Conservation (phyloP, 371 early-diverging fungal species). For the Rhizomucor miehei region DNA sequence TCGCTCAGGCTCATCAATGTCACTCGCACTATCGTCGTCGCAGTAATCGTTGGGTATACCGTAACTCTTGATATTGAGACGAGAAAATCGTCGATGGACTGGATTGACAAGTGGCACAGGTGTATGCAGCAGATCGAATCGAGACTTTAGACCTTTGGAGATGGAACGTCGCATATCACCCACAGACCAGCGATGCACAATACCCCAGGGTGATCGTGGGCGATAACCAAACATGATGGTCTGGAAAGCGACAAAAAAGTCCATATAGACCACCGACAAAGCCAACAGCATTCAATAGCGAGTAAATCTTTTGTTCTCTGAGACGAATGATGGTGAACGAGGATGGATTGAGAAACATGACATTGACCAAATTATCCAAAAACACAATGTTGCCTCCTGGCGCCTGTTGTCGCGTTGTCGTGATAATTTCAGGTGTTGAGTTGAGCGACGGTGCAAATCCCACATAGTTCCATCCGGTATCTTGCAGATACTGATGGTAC, state of each 20-base stretch:
- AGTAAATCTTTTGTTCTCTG: slow-evolving; percentile 22
- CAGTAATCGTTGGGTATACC: neutral
- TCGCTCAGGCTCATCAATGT: slow-evolving; percentile 1
- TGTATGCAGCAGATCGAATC: slow-evolving; percentile 16
- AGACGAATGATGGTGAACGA: slow-evolving; percentile 3
- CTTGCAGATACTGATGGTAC: slow-evolving; percentile 14
- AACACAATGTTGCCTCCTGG: neutral
- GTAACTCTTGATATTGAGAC: slow-evolving; percentile 1
- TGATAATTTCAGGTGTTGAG: slow-evolving; percentile 14
- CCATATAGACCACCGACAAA: slow-evolving; percentile 34
- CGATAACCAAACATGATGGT: slow-evolving; percentile 34
- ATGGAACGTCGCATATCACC: slow-evolving; percentile 20
- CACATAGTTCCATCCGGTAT: slow-evolving; percentile 25
- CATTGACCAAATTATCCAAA: neutral
- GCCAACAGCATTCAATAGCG: slow-evolving; percentile 24
- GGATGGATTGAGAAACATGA: slow-evolving; percentile 13
- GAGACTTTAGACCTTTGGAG: slow-evolving; percentile 14
- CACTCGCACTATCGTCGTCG: neutral
- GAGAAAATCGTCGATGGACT: slow-evolving; percentile 18
- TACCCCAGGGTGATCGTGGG: slow-evolving; percentile 38
- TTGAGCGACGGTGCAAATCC: slow-evolving; percentile 19
- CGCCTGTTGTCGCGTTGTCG: slow-evolving; percentile 10
- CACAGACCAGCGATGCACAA: slow-evolving; percentile 36
- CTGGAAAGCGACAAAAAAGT: slow-evolving; percentile 28
- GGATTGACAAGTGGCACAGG: slow-evolving; percentile 34